Base-by-base conservation (phyloP, 1,139 yeast genomes). In the Saccharomyces uvarum region DNA sequence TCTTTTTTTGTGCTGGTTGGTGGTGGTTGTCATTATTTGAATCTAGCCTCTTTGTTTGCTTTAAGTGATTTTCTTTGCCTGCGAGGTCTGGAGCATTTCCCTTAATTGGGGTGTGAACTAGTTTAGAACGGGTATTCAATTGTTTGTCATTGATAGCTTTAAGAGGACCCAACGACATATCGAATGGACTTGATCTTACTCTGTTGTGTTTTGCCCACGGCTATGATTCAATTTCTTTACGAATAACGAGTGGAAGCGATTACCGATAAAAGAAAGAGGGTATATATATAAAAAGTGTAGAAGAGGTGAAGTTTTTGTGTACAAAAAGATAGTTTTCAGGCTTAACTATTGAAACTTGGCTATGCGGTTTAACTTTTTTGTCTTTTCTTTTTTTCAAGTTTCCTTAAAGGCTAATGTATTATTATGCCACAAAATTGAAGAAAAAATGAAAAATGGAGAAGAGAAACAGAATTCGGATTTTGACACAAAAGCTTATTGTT, bases 1-100 rank as follows among this genome's bases (percentile, higher is more conserved):
- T 86, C 77, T 86, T 87, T 68, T 77, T 78, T 31, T 61, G 66
- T 2, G 60, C 60, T 14, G 64, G 65, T 48, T 61, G 66, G 28
- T 59, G 64, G 42, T 63, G 65, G 33, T 59, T 57, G 14, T 64
- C 62, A 51, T 61, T 54, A 48, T 59, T 59, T 50, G 53, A 16
- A 49, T 38, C 4, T 38, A 29, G 50, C 54, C 50, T 16, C 53
- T 51, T 9, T 27, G 28, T 50, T 26, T 51, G 38, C 24, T 48
- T 52, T 21, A 51, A 51, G 31, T 54, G 53, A 38, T 58, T 55
- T 50, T 58, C 59, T 52, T 57, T 57, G 2, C 56, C 58, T 47
- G 54, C 57, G 26, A 47, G 16, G 21, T 51, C 54, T 38, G 50
- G 50, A 44, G 51, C 48, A 47, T 49, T 47, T 47, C 54, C 55